Evolutionary conservation across 345 rosid genomes (phyloP).

Genomic region (Raphanus raphanistrum): DNA sequence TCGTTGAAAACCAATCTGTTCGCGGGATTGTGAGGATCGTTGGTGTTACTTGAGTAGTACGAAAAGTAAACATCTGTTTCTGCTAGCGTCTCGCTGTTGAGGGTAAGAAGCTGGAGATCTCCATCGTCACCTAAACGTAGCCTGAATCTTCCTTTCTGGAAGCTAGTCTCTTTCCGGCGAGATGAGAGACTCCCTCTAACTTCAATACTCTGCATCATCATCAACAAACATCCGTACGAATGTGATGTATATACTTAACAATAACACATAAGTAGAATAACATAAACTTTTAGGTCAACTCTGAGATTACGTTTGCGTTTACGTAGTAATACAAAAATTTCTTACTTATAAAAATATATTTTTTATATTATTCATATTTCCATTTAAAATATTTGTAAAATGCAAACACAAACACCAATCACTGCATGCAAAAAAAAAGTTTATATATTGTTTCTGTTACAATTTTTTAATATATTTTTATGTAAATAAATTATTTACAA

Average conservation of each 20-base stretch:
- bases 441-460: too few relatives aligned
- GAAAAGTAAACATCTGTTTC: not conserved
- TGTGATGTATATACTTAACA: not conserved
- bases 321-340: not conserved
- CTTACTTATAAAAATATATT: not conserved
- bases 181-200: constrained; percentile 10
- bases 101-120: constrained; percentile 11
- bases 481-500: too few relatives aligned
- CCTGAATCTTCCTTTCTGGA: constrained; percentile 16
- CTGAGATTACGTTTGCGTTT: not conserved
- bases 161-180: constrained; percentile 11
- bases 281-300: not conserved
- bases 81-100: constrained; percentile 35
- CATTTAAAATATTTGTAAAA: not conserved
- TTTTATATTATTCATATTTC: not conserved
- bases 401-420: not conserved
- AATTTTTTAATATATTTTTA: too few relatives aligned
- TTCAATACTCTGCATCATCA: constrained; percentile 16
- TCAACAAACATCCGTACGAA: not conserved
- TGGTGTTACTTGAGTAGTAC: constrained; percentile 41
- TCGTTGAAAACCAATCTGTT: constrained; percentile 45
- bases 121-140: constrained; percentile 6
- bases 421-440: not conserved
- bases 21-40: constrained; percentile 12
- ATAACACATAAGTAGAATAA: not conserved